Evolutionary conservation across 2,329 filamentous ascomycete genomes (phyloP), one percentile per base, ranked within the genome.

Genomic region (Cephalotrichum gorgonifer): DNA sequence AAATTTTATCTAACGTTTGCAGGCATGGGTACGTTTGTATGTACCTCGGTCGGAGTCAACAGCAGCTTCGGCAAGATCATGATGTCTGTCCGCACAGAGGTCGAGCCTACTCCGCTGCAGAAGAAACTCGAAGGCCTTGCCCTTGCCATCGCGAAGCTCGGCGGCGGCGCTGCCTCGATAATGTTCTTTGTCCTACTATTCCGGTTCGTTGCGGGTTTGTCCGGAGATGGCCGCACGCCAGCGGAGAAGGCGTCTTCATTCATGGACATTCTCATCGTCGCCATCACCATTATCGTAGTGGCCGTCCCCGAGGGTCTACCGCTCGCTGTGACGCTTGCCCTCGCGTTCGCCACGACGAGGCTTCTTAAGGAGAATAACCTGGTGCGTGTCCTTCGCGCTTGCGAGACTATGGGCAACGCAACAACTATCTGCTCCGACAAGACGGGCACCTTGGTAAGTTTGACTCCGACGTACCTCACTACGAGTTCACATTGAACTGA

Each of bases 161-260:
- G 33, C 4, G n/a, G 33, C n/a, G 62, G 52, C 50, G 63, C 17
- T 76, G 75, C 23, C 78, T 83, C 56, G 78, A 78, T 89, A 9
- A 72, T 91, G 22, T 91, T 91, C 61, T 66, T 88, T 46, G 83
- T 88, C 22, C 71, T 90, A 15, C 79, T 90, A 57, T 86, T 91
- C 69, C 83, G 86, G 58, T 90, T 89, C 60, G 68, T 87, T 26
- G 82, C 76, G 31, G 64, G 73, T 15, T 71, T 90, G 7, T 74
- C 75, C 8, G 58, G 66, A 31, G 79, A 76, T 56, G 43, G 54
- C n/a, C 60, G 55, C 1, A 64, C 68, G 0, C 67, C 79, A 2
- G 69, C 77, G 0, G 65, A 75, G 46, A 88, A 87, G 64, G 66
- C 60, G 0, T 67, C 67, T 25, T 62, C 74, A 14, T 84, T 84